Base-by-base conservation (phyloP, 116 monocot species). In the Dioscorea cayenensis region DNA sequence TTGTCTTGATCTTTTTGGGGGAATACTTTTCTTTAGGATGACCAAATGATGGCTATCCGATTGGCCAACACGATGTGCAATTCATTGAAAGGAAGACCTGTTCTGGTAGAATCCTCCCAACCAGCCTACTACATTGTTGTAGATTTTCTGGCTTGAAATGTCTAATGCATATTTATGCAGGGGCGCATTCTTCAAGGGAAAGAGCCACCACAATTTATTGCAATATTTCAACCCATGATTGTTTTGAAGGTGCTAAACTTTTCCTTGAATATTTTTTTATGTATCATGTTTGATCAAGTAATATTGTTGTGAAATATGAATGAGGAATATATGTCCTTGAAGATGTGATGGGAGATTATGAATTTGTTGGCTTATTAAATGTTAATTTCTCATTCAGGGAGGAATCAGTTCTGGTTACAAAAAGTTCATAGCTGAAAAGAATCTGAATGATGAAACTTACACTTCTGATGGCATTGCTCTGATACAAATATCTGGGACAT, bases 191-290 rank as follows among this genome's bases (percentile, higher is more conserved):
- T 89, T 72, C 89, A 99, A 91, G 99, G 99, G 36, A 94, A 85
- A 78, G 99, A 99, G 51, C 87, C 99, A 52, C 94, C 94, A 59
- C 99, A 99, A 68, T 99, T 99, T 79, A 82, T 94, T 85, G 94
- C 99, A 35, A 76, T 99, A n/a, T 94, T 99, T 80, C 94, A 99
- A 71, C 99, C 94, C 49, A 94, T 99, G 94, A 85, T 99, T 65
- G 75, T 99, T 17, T 81, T 99, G 51, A 99, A 99, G 99, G 99
- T 94, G 84, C 19, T 17, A 14, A 14, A 51, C 51, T 17, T 51
- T 32, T 32, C 32, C 32, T 43, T 43, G 43, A 43, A 43, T 7
- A 43, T 8, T 43, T 43, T 43, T 43, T 43, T 43, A 10, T 43
- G 43, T 12, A 43, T 43, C 7, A 43, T 10, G 12, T 43, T 43